A percentile compares a stretch with the other conserved stretches of the same genome.
phyloP scores from a whole-genome alignment of 805 yeast species.

The Candida silvicultrix region DNA sequence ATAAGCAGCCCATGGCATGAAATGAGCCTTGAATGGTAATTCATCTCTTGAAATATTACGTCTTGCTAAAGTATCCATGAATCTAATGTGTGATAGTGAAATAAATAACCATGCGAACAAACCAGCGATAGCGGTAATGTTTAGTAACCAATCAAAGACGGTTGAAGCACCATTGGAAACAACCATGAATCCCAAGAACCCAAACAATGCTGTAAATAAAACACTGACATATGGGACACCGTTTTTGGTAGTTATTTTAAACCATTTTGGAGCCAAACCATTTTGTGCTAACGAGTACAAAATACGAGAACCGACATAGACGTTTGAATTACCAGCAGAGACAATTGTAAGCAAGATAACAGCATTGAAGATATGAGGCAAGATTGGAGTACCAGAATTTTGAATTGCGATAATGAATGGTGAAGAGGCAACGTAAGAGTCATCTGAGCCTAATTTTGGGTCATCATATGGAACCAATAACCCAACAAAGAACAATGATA shows the following conservation, averaged over 20 bases:
- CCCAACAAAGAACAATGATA: conserved; percentile 58
- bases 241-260: conserved; percentile 38
- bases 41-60: conserved; percentile 58
- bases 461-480: conserved; percentile 59
- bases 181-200: conserved; percentile 54
- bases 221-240: conserved; percentile 63
- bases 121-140: conserved; percentile 63
- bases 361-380: conserved; percentile 63
- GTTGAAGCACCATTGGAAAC: conserved; percentile 40
- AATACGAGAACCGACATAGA: conserved; percentile 62
- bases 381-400: conserved; percentile 54
- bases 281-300: conserved; percentile 51
- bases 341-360: conserved; percentile 54
- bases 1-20: conserved; percentile 60
- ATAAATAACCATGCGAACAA: conserved; percentile 63
- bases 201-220: conserved; percentile 45
- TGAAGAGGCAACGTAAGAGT: conserved; percentile 43
- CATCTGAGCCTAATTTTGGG: conserved; percentile 30
- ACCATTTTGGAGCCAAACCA: conserved; percentile 48
- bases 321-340: conserved; percentile 67
- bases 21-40: conserved; percentile 61
- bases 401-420: conserved; percentile 67
- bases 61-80: conserved; percentile 50
- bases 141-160: conserved; percentile 62
- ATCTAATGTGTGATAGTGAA: conserved; percentile 52